Base-by-base conservation (phyloP, 2,329 filamentous ascomycete species). In the Alternaria ventricosa region DNA sequence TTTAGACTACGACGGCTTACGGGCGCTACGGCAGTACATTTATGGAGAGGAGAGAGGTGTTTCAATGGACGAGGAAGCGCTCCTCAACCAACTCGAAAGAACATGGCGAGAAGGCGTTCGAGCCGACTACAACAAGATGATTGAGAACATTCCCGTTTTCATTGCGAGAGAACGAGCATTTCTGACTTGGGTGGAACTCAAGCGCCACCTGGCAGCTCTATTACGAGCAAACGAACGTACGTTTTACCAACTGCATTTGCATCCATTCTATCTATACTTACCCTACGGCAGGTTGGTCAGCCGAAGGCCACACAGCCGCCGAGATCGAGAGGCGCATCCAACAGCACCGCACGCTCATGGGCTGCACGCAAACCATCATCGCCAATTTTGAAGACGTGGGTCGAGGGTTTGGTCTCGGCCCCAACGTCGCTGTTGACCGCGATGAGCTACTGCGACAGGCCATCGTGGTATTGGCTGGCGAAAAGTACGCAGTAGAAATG, bases 181-280 rank as follows among this genome's bases (percentile, higher is more conserved):
- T 46, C 60, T 79, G 23, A 77, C 75, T 12, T 79, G 77, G 77
- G 73, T 79, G 43, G 77, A 79, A 54, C 66, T 79, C 13, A 73
- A 71, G 57, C 66, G 76, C 44, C 76, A 79, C 55, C 60, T 79
- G 33, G 74, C 75, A 57, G 76, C 77, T 36, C 73, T 79, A 33
- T 71, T 75, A 33, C 73, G 75, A 57, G 75, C 75, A 50, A 74
- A 74, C 28, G 70, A 71, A 64, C 71, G 76, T 79, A 73, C 20
- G 76, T 58, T 45, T 28, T 28, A 20, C 53, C 51, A 36, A 30
- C 41, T 33, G n/a, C 47, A 27, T 36, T 18, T 43, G 25, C 55
- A 61, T 45, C 33, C 18, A 43, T 13, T 59, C 22, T 54, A 43
- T 41, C 41, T 50, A 45, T 59, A 65, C 44, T 67, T 64, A 60